Conservation (phyloP, 306 rosid genomes). For the Amphicarpaea edgeworthii region DNA sequence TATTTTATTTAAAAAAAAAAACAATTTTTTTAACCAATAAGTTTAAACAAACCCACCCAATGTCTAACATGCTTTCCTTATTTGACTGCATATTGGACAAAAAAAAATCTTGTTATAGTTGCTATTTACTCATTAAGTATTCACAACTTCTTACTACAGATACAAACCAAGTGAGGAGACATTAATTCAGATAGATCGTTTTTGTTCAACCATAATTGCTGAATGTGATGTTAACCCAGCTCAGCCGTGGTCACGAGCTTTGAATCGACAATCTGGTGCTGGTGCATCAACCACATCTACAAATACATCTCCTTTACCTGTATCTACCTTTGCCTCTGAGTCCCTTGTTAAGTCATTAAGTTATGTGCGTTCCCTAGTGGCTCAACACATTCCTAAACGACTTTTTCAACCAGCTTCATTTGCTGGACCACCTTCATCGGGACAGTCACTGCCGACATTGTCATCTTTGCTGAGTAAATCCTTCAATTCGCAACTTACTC, state of each 20-base stretch:
- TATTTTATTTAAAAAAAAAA: too few species aligned
- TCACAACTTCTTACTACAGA: slow-evolving; percentile 56
- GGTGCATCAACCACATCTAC: slow-evolving; percentile 66
- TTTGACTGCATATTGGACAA: slow-evolving; percentile 22
- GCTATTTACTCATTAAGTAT: slow-evolving; percentile 39
- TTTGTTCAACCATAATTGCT: slow-evolving; percentile 86
- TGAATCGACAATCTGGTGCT: slow-evolving; percentile 64
- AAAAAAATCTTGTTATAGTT: slow-evolving; percentile 29
- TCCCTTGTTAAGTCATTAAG: slow-evolving; percentile 84
- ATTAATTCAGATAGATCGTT: slow-evolving; percentile 90
- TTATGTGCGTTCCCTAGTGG: slow-evolving; percentile 94
- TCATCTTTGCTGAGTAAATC: slow-evolving; percentile 93
- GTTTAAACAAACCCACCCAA: too few species aligned
- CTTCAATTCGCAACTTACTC: slow-evolving; percentile 81
- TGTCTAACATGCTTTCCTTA: slow-evolving; percentile 19
- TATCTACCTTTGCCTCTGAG: slow-evolving; percentile 82
- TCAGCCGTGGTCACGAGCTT: slow-evolving; percentile 69
- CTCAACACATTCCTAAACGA: slow-evolving; percentile 87
- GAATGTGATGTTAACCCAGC: slow-evolving; percentile 77
- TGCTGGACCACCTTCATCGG: slow-evolving; percentile 80
- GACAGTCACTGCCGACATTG: slow-evolving; percentile 88
- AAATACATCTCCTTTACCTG: slow-evolving; percentile 73
- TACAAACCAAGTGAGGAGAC: slow-evolving; percentile 96
- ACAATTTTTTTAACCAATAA: too few species aligned
- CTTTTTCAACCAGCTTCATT: slow-evolving; percentile 88